Base-by-base conservation (phyloP, 768 basidiomycete species). In the Fistulinella prunicolor region DNA sequence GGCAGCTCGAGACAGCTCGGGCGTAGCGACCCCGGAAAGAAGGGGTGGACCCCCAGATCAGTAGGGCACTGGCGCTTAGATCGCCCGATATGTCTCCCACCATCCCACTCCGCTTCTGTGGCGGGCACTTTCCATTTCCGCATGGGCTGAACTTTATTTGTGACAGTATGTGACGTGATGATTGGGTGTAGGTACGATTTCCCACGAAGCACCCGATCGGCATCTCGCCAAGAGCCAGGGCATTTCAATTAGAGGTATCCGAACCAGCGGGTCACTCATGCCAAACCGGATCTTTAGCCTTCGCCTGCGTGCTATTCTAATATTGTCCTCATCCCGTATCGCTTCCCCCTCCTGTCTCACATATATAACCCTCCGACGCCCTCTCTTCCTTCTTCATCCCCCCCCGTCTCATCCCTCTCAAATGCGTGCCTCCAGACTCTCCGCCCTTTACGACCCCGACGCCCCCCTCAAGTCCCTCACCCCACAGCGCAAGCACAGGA, bases 401-500 rank as follows among this genome's bases (percentile, higher is more conserved):
- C n/a, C 21, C 43, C 35, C 28, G 44, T 24, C 45, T 45, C 53
- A 52, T 21, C 45, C 56, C 43, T 42, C 38, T 12, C 16, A 4
- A 8, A 58, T 67, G 66, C 62, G 61, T 45, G 50, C 66, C 21
- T 44, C 56, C 14, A 53, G 64, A 50, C 26, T 57, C 4, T 42
- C 64, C 22, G 19, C 50, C 12, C 23, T 53, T 4, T 57, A 60
- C 49, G 65, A 66, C 41, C 8, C 53, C 0, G 65, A 66, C 19
- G 1, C 39, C 0, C 29, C 54, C 5, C 4, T 16, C 9, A 67
- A 59, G 40, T 62, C 59, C 34, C 66, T 66, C 51, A 90, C 86
- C 1, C 87, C 88, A 17, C 83, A 85, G 64, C 77, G 88, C 47
- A 89, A 89, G 56, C 88, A 90, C 69, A 76, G 85, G 59, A 91